These are phyloP conservation scores for Phalaenopsis hybrid DNA, from an alignment of 116 monocot species.

Conservation along the genomic window DNA sequence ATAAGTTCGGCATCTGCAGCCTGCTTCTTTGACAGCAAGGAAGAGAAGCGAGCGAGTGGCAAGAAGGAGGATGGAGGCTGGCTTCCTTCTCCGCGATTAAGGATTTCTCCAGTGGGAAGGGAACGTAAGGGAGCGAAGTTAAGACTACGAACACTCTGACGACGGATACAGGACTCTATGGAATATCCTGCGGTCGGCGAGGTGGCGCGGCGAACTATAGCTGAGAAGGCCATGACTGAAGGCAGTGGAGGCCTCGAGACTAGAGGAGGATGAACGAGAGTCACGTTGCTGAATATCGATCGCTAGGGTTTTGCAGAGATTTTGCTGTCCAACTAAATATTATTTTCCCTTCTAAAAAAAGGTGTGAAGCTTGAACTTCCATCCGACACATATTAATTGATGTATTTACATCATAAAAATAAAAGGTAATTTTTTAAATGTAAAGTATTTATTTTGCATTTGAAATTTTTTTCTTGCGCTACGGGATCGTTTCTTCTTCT, in stretches of 20 bases:
- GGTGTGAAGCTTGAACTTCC: too few relatives aligned
- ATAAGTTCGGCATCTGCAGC: constrained; percentile 36
- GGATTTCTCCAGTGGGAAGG: neutral
- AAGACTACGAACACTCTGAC: neutral
- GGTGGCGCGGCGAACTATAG: constrained; percentile 21
- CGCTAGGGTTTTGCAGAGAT: too few relatives aligned
- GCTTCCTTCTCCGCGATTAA: neutral
- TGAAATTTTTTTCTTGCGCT: too few relatives aligned
- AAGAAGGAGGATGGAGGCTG: neutral
- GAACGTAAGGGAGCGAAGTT: constrained; percentile 1
- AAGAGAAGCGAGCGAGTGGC: constrained; percentile 5
- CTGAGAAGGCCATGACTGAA: constrained; percentile 20
- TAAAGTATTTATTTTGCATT: too few relatives aligned
- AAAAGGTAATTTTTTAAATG: too few relatives aligned
- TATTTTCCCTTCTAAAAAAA: too few relatives aligned
- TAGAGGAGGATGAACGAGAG: too few relatives aligned
- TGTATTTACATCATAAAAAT: too few relatives aligned
- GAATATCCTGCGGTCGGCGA: constrained; percentile 5
- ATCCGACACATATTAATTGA: too few relatives aligned
- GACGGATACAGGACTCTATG: neutral
- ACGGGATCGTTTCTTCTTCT: too few relatives aligned
- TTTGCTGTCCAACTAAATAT: too few relatives aligned
- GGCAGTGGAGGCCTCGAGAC: neutral
- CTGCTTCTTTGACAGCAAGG: constrained; percentile 18
- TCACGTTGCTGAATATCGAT: too few relatives aligned